Evolutionary conservation across 306 rosid genomes (phyloP).

Genomic region (Quercus robur): DNA sequence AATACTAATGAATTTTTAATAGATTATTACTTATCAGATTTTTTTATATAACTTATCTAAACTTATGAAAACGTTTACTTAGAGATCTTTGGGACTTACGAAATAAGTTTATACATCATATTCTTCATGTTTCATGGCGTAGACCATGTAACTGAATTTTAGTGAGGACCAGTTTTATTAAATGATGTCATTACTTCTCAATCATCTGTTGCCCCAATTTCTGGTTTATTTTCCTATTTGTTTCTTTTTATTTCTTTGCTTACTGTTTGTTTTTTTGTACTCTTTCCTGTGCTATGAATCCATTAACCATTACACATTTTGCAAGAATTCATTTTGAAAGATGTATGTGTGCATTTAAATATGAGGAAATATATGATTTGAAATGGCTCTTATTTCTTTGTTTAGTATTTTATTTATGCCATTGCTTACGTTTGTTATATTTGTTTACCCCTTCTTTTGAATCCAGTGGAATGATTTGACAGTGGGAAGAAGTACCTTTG

Average conservation of each 20-base stretch:
- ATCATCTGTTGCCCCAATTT: not conserved
- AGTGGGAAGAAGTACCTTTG: slow-evolving; percentile 31
- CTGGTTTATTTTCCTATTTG: not conserved
- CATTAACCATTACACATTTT: not conserved
- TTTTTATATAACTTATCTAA: not conserved
- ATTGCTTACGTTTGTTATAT: slow-evolving; percentile 34
- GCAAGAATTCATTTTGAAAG: slow-evolving; percentile 7
- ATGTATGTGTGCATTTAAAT: slow-evolving; percentile 9
- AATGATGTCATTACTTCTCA: not conserved
- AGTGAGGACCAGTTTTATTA: not conserved
- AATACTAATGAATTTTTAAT: slow-evolving; percentile 8
- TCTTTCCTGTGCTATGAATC: not conserved
- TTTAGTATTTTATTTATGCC: slow-evolving; percentile 12
- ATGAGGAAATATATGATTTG: slow-evolving; percentile 10
- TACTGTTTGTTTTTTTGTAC: not conserved
- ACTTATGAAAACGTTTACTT: not conserved
- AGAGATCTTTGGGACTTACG: slow-evolving; percentile 4
- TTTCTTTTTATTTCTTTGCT: not conserved
- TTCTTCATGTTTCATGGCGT: not conserved
- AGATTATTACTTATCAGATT: no score
- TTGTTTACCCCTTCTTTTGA: slow-evolving; percentile 27
- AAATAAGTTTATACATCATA: slow-evolving; percentile 10
- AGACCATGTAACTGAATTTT: slow-evolving; percentile 1
- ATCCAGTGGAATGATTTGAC: slow-evolving; percentile 39
- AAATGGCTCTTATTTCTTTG: slow-evolving; percentile 12